Percentiles rank a stretch among this genome's conserved stretches.
Evolutionary conservation across 192 early-diverging fungal genomes (phyloP).

Genomic region (Podila epicladia): DNA sequence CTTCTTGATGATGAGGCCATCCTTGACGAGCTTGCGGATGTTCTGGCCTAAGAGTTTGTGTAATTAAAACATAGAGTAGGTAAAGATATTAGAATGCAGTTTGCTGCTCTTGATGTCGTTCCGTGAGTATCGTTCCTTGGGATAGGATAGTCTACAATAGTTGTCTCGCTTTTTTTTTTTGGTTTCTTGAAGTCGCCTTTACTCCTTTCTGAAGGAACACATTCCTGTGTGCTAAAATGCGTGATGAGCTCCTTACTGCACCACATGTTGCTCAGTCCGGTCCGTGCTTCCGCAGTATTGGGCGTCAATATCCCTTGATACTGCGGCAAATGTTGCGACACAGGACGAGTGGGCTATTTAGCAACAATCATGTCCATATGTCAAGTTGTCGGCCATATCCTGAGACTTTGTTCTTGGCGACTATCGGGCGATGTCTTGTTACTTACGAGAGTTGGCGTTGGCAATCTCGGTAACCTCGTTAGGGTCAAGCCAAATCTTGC

Average conservation of each 20-base stretch:
- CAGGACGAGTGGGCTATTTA: background rate
- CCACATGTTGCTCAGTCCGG: too few relatives aligned
- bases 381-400: background rate
- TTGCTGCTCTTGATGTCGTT: background rate
- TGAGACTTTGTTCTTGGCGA: background rate
- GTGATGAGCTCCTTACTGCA: too few relatives aligned
- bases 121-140: background rate
- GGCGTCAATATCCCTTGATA: too few relatives aligned
- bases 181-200: too few relatives aligned
- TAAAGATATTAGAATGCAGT: slow-evolving; percentile 1
- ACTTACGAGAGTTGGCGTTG: slow-evolving; percentile 98
- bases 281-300: too few relatives aligned
- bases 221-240: too few relatives aligned
- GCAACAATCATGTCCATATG: background rate
- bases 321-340: too few relatives aligned
- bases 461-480: slow-evolving; percentile 95
- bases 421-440: background rate
- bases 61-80: background rate
- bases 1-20: slow-evolving; percentile 97
- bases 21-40: slow-evolving; percentile 97
- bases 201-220: too few relatives aligned
- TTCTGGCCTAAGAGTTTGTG: slow-evolving; percentile 74
- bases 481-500: slow-evolving; percentile 99
- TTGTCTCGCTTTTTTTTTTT: too few relatives aligned
- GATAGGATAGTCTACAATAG: too few relatives aligned